Conservation (phyloP, 225 moss, liverwort and hornwort species). For the Pleurozium schreberi region DNA sequence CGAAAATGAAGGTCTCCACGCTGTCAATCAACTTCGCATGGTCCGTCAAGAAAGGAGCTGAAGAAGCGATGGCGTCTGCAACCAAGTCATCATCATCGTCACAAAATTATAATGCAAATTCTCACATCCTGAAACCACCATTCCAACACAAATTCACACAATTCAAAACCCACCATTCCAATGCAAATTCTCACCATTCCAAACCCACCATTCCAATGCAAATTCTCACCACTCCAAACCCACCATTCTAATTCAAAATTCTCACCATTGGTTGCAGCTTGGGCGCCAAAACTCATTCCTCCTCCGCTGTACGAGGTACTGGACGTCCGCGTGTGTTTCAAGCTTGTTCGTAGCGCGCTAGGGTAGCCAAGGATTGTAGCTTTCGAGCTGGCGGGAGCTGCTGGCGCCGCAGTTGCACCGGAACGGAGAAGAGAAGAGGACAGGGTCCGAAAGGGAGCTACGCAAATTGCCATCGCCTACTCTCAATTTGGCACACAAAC, state of each 20-base stretch:
- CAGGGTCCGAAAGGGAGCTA: slow-evolving; percentile 8
- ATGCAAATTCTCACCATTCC: neutral
- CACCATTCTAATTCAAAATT: neutral
- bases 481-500: neutral
- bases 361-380: neutral
- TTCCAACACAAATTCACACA: neutral
- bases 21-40: slow-evolving; percentile 55
- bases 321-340: neutral
- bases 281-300: neutral
- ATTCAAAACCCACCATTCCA: neutral
- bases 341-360: neutral
- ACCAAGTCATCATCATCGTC: neutral
- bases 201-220: neutral
- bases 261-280: slow-evolving; percentile 6
- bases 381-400: neutral
- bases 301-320: neutral
- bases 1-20: slow-evolving; percentile 84
- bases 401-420: neutral
- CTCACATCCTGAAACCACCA: neutral
- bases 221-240: neutral
- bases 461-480: slow-evolving; percentile 17
- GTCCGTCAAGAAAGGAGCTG: slow-evolving; percentile 52
- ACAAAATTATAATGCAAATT: neutral
- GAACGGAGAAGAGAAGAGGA: neutral
- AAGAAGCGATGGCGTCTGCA: neutral